Evolutionary conservation across 73 alveolate species (phyloP).

Genomic region (Uronychia binucleata): DNA sequence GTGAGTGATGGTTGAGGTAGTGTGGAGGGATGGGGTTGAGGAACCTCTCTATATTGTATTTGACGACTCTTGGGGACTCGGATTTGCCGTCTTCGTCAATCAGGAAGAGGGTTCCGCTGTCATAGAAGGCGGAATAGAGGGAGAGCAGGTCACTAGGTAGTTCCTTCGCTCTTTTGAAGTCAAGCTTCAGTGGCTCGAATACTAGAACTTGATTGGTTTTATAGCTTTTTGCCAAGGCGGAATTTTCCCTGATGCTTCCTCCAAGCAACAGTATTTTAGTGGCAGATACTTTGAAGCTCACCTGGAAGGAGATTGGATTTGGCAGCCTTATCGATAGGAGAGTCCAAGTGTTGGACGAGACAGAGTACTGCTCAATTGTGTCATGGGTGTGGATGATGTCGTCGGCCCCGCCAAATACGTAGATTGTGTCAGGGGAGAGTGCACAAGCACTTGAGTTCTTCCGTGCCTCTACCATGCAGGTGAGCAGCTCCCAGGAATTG

Average conservation of each 20-base stretch:
- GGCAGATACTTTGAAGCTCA: slow-evolving; percentile 29
- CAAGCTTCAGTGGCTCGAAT: slow-evolving; percentile 27
- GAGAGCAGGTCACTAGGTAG: slow-evolving; percentile 30
- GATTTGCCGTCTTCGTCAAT: slow-evolving; percentile 58
- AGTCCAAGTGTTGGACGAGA: slow-evolving; percentile 51
- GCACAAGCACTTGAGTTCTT: slow-evolving; percentile 62
- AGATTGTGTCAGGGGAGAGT: slow-evolving; percentile 35
- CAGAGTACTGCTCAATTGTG: slow-evolving; percentile 58
- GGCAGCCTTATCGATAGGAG: slow-evolving; percentile 44
- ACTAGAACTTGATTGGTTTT: slow-evolving; percentile 36
- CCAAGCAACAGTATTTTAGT: slow-evolving; percentile 47
- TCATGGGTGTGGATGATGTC: slow-evolving; percentile 2
- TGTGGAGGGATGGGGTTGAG: slow-evolving; percentile 1
- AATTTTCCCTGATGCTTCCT: slow-evolving; percentile 42
- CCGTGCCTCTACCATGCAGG: slow-evolving; percentile 45
- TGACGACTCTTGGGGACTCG: slow-evolving; percentile 35
- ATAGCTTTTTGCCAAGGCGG: slow-evolving; percentile 21
- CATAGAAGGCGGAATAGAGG: slow-evolving; percentile 50
- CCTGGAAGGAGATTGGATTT: slow-evolving; percentile 15
- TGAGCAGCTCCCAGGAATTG: slow-evolving; percentile 42
- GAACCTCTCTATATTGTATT: slow-evolving; percentile 28
- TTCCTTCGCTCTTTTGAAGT: slow-evolving; percentile 30
- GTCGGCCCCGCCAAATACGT: slow-evolving; percentile 60
- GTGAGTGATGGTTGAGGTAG: too few relatives aligned
- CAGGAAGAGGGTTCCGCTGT: slow-evolving; percentile 28